phyloP scores from a whole-genome alignment of 2,329 filamentous ascomycete genomes.

The Trichothecium sympodiale region DNA sequence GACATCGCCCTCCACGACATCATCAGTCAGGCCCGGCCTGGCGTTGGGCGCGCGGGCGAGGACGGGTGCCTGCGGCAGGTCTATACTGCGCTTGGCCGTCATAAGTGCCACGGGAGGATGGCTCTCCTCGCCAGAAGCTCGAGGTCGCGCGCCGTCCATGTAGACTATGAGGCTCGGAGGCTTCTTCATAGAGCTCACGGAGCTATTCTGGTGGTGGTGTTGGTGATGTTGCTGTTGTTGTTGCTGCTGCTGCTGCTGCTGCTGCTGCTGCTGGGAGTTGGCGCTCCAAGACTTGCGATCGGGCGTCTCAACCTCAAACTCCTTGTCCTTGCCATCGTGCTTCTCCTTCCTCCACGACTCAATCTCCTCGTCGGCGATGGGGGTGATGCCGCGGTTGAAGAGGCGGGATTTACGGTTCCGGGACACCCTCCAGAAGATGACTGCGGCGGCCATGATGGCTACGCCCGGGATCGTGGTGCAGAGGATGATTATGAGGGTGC shows the following conservation, averaged over 20 bases:
- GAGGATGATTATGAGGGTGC: slow-evolving; percentile 36
- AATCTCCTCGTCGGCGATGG: slow-evolving; percentile 55
- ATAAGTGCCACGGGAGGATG: background rate
- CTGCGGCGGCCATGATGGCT: slow-evolving; percentile 20
- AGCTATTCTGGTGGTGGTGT: slow-evolving; percentile 18
- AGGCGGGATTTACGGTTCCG: slow-evolving; percentile 29
- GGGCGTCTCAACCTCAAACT: slow-evolving; percentile 11
- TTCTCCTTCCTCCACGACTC: slow-evolving; percentile 45
- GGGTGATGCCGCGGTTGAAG: slow-evolving; percentile 44
- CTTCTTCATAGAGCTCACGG: slow-evolving; percentile 27
- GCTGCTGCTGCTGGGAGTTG: slow-evolving; percentile 6
- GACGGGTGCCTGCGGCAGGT: slow-evolving; percentile 37
- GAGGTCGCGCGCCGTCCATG: slow-evolving; percentile 17
- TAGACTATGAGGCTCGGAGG: slow-evolving; percentile 45
- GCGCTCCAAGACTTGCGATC: slow-evolving; percentile 2
- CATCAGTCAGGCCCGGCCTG: slow-evolving; percentile 51
- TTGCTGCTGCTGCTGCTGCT: slow-evolving; percentile 5
- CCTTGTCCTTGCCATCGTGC: slow-evolving; percentile 6
- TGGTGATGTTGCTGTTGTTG: background rate
- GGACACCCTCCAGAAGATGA: slow-evolving; percentile 26
- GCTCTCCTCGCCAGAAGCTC: slow-evolving; percentile 9
- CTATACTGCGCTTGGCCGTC: slow-evolving; percentile 28
- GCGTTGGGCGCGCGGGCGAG: slow-evolving; percentile 51
- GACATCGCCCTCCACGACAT: slow-evolving; percentile 46
- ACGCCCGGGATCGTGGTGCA: slow-evolving; percentile 38